Base-by-base conservation (phyloP, 495 filamentous ascomycete species). In the Pyrenula aspistea region DNA sequence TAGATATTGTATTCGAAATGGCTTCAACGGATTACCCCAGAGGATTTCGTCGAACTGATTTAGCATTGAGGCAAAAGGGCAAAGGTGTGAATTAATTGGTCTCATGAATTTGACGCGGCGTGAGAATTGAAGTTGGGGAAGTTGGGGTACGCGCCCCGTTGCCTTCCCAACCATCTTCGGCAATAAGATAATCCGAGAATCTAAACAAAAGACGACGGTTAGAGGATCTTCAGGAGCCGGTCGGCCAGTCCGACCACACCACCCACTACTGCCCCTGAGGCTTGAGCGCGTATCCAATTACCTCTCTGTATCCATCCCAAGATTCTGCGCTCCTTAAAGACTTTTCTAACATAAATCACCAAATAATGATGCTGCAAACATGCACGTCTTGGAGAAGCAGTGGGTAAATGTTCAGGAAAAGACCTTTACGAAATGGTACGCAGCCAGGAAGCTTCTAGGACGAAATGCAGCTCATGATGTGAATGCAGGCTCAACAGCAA, bases 331-430 rank as follows among this genome's bases (percentile, higher is more conserved):
- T 52, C 50, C 4, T 42, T 21, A 4, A n/a, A 52, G 19, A 21
- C n/a, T 52, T 52, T 21, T 24, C 8, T 42, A n/a, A n/a, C 31
- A 42, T 42, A 42, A 42, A 4, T 15, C 31, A 42, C 31, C 31
- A 42, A 42, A 42, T 42, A 15, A 8, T 66, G 58, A 61, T 57
- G 62, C 55, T 58, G 63, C 56, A 63, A 76, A 61, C 51, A 84
- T 85, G 81, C 76, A 80, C 69, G 71, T 78, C 68, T 76, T 83
- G 62, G 83, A 95, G 76, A 87, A 92, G 77, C 85, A 85, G 73
- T 97, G 92, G 92, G 84, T 97, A 65, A 89, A 84, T 64, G 91
- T 95, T 65, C 92, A 97, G 75, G 87, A 96, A 70, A 98, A 97
- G 81, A 98, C 93, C n/a, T 97, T 97, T 69, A 95, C 91, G 20